Conservation (phyloP, 2,329 filamentous ascomycete species). For the Penicillium paneum region DNA sequence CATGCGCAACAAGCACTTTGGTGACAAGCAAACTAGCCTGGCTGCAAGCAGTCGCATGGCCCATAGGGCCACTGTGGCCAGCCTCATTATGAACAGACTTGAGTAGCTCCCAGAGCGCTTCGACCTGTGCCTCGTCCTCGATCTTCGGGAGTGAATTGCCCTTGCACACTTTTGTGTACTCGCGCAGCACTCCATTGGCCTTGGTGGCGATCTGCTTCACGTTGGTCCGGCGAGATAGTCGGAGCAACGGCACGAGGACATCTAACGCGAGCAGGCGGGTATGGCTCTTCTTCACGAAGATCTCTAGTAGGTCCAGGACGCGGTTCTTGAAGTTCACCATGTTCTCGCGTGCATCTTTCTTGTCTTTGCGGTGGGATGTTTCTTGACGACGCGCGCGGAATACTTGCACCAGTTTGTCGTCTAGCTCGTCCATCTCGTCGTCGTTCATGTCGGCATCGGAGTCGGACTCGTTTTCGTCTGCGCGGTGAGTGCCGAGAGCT, state of each 20-base stretch:
- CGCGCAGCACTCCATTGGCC: slow-evolving; percentile 67
- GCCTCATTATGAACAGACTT: slow-evolving; percentile 65
- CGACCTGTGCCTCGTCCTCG: slow-evolving; percentile 26
- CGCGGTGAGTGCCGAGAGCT: slow-evolving; percentile 68
- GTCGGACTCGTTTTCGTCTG: slow-evolving; percentile 58
- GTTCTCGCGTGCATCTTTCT: slow-evolving; percentile 80
- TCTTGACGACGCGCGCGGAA: slow-evolving; percentile 73
- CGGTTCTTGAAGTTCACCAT: slow-evolving; percentile 95
- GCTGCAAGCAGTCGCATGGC: slow-evolving; percentile 72
- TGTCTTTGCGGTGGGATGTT: slow-evolving; percentile 73
- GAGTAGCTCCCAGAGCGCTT: slow-evolving; percentile 58
- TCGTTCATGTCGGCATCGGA: slow-evolving; percentile 91
- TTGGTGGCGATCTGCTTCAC: slow-evolving; percentile 73
- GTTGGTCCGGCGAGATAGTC: slow-evolving; percentile 70
- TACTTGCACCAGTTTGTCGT: slow-evolving; percentile 77
- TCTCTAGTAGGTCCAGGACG: slow-evolving; percentile 79
- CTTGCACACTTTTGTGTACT: slow-evolving; percentile 65
- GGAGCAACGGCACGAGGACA: slow-evolving; percentile 72
- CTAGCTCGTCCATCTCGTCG: slow-evolving; percentile 88
- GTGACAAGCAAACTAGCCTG: slow-evolving; percentile 48
- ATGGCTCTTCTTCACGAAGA: slow-evolving; percentile 78
- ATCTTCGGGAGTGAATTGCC: slow-evolving; percentile 46
- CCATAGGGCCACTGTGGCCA: slow-evolving; percentile 55
- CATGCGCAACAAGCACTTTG: slow-evolving; percentile 43
- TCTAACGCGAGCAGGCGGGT: slow-evolving; percentile 64